These are phyloP conservation scores for Apiotrichum gamsii DNA, from an alignment of 1,284 basidiomycete species.

Conservation along the genomic window DNA sequence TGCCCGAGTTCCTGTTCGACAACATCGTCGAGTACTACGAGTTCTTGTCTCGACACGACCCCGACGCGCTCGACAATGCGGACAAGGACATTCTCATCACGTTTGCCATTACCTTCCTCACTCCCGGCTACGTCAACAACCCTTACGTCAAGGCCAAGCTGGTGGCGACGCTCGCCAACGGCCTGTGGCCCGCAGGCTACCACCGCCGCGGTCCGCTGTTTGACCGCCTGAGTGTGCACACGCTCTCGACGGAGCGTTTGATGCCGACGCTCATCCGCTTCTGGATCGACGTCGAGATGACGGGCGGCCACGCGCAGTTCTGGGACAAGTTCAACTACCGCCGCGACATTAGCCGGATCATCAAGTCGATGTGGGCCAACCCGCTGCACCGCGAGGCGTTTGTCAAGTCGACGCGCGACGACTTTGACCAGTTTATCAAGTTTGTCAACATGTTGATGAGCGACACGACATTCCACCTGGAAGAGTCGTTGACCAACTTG, in stretches of 20 bases:
- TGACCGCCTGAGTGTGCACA: conserved; percentile 74
- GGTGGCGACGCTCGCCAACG: conserved; percentile 84
- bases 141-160: conserved; percentile 98
- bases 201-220: conserved; percentile 73
- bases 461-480: conserved; percentile 96
- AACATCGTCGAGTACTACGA: conserved; percentile 86
- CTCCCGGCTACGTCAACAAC: conserved; percentile 97
- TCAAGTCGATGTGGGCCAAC: conserved; percentile 85
- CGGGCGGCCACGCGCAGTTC: conserved; percentile 95
- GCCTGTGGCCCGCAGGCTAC: conserved; percentile 68
- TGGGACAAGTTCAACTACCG: conserved; percentile 51
- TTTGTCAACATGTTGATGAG: conserved; percentile 99
- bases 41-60: conserved; percentile 69
- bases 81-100: conserved; percentile 83
- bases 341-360: conserved; percentile 74
- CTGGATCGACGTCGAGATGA: conserved; percentile 96
- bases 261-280: conserved; percentile 91
- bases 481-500: conserved; percentile 87
- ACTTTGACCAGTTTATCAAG: conserved; percentile 84
- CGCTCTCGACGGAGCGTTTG: conserved; percentile 76
- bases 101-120: conserved; percentile 86
- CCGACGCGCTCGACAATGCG: conserved; percentile 70
- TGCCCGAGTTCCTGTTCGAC: conserved; percentile 93
- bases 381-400: conserved; percentile 77
- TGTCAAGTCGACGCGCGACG: conserved; percentile 66